Conservation (phyloP, 306 rosid genomes). For the Luffa aegyptiaca region DNA sequence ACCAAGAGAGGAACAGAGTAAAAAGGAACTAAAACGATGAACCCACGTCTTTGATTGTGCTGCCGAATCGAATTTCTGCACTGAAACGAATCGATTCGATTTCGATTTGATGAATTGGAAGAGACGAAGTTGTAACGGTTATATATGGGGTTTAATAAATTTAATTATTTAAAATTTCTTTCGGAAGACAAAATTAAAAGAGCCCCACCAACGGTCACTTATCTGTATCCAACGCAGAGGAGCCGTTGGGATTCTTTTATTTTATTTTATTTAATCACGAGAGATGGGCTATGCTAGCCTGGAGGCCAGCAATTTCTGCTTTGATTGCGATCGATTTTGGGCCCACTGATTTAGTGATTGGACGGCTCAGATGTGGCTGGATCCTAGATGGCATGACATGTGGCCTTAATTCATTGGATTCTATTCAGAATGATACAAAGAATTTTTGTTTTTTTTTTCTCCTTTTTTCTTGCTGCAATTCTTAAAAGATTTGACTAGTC, state of each 20-base stretch:
- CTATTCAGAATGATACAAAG: background rate
- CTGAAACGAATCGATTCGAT: background rate
- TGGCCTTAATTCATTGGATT: background rate
- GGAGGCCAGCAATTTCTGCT: slow-evolving; percentile 28
- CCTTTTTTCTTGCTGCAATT: background rate
- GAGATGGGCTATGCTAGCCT: slow-evolving; percentile 17
- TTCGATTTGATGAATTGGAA: background rate
- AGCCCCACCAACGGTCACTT: slow-evolving; percentile 35
- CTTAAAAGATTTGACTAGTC: background rate
- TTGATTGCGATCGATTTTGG: slow-evolving; percentile 9
- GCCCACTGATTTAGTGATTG: slow-evolving; percentile 9
- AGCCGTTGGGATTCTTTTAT: slow-evolving; percentile 28
- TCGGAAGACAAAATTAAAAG: background rate
- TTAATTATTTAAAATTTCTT: background rate
- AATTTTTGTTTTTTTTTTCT: background rate
- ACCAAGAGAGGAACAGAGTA: background rate
- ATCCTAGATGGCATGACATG: background rate
- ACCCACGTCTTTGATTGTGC: background rate
- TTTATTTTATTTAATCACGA: background rate
- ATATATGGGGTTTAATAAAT: slow-evolving; percentile 4
- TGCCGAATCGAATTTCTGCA: background rate
- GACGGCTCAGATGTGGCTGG: slow-evolving; percentile 9
- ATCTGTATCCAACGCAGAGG: slow-evolving; percentile 31
- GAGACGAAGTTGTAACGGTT: slow-evolving; percentile 13
- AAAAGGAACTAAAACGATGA: background rate